Conservation (phyloP, 1,284 basidiomycete species). For the Cutaneotrichosporon cutaneum region DNA sequence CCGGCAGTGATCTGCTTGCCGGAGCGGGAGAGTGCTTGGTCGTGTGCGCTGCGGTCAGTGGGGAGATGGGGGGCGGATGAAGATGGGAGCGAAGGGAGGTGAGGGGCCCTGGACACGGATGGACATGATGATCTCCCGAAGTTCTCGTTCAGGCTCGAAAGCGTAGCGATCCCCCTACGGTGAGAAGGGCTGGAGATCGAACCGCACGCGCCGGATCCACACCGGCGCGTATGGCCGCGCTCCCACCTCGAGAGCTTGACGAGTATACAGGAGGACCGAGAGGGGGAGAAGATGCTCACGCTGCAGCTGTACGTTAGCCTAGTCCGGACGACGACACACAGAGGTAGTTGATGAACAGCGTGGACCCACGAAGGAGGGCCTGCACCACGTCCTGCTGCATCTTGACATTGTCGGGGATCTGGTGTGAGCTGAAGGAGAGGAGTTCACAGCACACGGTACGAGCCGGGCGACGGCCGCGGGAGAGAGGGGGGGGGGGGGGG, state of each 20-base stretch:
- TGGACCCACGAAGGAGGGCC: constrained; percentile 78
- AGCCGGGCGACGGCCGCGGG: too few species aligned
- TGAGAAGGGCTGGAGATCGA: too few species aligned
- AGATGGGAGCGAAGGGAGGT: too few species aligned
- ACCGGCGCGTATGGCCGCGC: background rate
- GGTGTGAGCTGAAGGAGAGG: constrained; percentile 8
- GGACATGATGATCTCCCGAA: too few species aligned
- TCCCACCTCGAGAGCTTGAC: too few species aligned
- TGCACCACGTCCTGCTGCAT: constrained; percentile 81
- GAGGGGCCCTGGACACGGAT: too few species aligned
- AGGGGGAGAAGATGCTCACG: background rate
- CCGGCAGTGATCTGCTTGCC: constrained; percentile 84
- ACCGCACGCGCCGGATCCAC: too few species aligned
- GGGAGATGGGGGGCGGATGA: background rate
- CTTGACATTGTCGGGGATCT: constrained; percentile 82
- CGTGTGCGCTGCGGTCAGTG: constrained; percentile 65
- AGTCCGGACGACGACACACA: constrained; percentile 58
- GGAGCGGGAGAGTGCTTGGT: constrained; percentile 75
- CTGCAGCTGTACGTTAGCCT: constrained; percentile 15
- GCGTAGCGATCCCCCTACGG: too few species aligned
- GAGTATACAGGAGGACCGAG: too few species aligned
- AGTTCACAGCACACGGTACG: background rate
- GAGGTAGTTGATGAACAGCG: constrained; percentile 86
- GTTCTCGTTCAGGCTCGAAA: too few species aligned
- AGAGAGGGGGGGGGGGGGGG: too few species aligned